Evolutionary conservation across 208 protist species (phyloP).

Genomic region (Entamoeba invadens): DNA sequence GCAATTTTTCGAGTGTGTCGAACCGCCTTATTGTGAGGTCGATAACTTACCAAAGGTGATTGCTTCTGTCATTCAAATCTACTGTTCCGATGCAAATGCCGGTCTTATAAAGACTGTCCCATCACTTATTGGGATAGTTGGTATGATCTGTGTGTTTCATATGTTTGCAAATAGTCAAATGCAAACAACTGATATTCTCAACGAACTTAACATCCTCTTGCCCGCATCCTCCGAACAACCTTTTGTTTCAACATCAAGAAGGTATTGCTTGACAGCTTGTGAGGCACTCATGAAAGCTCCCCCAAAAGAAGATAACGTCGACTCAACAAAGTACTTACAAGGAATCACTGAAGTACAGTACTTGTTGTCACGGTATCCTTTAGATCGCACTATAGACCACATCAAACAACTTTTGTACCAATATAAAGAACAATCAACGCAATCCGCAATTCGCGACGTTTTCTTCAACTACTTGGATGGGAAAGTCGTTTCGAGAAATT

Average conservation of each 20-base stretch:
- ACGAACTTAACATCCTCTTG: background rate
- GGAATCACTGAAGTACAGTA: background rate
- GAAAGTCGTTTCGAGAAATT: background rate
- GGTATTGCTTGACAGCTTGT: background rate
- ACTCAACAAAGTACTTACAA: background rate
- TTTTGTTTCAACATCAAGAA: background rate
- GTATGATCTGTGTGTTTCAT: background rate
- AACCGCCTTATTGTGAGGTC: background rate
- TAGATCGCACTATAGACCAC: background rate
- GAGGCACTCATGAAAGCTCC: background rate
- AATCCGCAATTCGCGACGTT: background rate
- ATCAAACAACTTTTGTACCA: background rate
- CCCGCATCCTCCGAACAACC: background rate
- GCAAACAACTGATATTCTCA: background rate
- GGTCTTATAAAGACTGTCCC: background rate
- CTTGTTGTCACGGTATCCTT: background rate
- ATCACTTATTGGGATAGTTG: background rate
- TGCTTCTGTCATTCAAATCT: background rate
- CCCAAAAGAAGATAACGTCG: background rate
- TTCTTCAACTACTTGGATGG: background rate
- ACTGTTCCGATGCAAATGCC: background rate
- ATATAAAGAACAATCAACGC: background rate
- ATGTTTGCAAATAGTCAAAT: background rate
- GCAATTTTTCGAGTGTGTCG: background rate
- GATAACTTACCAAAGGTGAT: background rate